phyloP scores from a whole-genome alignment of 495 filamentous ascomycete genomes.

The Pseudoneurospora amorphoporcata region DNA sequence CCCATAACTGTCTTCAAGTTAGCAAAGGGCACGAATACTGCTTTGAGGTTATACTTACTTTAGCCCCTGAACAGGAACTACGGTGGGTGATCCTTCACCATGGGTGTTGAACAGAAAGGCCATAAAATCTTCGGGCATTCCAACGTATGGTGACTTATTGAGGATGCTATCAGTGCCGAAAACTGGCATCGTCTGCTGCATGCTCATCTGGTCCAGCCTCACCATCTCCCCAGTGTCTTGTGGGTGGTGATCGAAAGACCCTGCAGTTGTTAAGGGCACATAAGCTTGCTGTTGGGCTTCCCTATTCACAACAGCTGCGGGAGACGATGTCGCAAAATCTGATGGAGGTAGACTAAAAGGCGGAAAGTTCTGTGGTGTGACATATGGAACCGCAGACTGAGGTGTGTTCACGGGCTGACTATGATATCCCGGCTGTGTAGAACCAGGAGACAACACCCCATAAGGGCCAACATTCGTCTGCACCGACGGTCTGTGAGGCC shows the following conservation, averaged over 20 bases:
- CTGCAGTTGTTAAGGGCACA: conserved; percentile 28
- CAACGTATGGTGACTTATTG: conserved; percentile 72
- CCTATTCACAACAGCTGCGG: conserved; percentile 17
- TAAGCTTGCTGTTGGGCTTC: conserved; percentile 24
- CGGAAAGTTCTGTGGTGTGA: conserved; percentile 41
- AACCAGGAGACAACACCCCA: conserved; percentile 39
- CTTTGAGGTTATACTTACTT: conserved; percentile 29
- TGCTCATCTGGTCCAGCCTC: conserved; percentile 55
- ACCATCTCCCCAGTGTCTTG: conserved; percentile 43
- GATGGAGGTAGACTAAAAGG: conserved; percentile 48
- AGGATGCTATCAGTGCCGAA: conserved; percentile 69
- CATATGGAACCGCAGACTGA: conserved; percentile 36
- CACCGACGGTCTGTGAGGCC: conserved; percentile 32
- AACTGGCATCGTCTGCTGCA: conserved; percentile 64
- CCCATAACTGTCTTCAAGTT: conserved; percentile 31
- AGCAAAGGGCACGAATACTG: conserved; percentile 4
- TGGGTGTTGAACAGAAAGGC: conserved; percentile 78
- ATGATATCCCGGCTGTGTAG: conserved; percentile 38
- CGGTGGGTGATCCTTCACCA: conserved; percentile 31
- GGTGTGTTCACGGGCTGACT: conserved; percentile 33
- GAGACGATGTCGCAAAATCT: conserved; percentile 32
- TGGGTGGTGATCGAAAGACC: conserved; percentile 34
- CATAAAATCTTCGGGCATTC: conserved; percentile 85
- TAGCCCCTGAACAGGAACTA: conserved; percentile 38
- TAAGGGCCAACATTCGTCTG: conserved; percentile 38